Conservation (phyloP, 2,329 filamentous ascomycete genomes). For the Colletotrichum orbiculare region DNA sequence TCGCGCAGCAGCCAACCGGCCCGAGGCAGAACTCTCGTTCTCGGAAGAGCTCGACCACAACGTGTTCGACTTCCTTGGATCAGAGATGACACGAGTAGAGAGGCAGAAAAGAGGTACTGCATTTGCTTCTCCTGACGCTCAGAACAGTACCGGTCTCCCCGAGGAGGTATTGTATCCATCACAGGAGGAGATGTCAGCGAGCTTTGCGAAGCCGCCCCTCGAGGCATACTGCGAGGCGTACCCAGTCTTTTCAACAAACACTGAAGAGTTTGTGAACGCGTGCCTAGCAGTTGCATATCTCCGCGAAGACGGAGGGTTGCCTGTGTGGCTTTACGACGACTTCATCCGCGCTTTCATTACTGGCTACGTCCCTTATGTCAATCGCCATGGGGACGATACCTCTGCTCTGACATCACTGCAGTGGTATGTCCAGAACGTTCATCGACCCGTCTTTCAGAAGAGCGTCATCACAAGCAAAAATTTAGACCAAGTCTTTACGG, state of each 20-base stretch:
- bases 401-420: slow-evolving; percentile 45
- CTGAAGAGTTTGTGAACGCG: slow-evolving; percentile 56
- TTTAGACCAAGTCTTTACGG: slow-evolving; percentile 47
- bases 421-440: slow-evolving; percentile 51
- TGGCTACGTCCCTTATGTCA: slow-evolving; percentile 56
- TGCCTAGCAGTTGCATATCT: slow-evolving; percentile 57
- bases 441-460: slow-evolving; percentile 39
- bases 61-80: slow-evolving; percentile 11
- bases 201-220: slow-evolving; percentile 44
- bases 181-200: background rate
- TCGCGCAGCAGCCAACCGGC: background rate
- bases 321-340: slow-evolving; percentile 62
- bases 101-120: background rate
- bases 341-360: slow-evolving; percentile 58
- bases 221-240: slow-evolving; percentile 55
- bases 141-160: background rate
- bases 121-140: background rate
- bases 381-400: slow-evolving; percentile 37
- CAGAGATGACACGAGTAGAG: slow-evolving; percentile 2
- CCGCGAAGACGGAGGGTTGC: slow-evolving; percentile 46
- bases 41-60: slow-evolving; percentile 17
- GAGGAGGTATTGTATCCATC: background rate
- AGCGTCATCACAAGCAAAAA: slow-evolving; percentile 49
- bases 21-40: slow-evolving; percentile 15
- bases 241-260: slow-evolving; percentile 53